phyloP scores from a whole-genome alignment of 2,329 filamentous ascomycete genomes.

The Drechmeria coniospora region DNA sequence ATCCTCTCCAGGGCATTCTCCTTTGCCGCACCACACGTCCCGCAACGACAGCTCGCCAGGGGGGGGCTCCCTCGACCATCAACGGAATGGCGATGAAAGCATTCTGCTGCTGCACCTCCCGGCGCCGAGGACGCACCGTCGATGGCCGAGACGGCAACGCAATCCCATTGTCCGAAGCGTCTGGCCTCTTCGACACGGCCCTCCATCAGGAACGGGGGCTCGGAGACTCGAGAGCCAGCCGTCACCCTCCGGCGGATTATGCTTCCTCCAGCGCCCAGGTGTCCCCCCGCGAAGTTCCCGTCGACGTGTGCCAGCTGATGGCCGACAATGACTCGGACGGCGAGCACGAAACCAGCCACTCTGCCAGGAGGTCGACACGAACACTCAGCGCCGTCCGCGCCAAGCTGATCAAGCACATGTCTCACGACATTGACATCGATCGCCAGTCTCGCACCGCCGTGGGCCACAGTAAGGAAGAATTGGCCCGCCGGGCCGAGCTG shows the following conservation, averaged over 20 bases:
- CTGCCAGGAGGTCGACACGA: constrained; percentile 18
- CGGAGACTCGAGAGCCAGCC: too few species aligned
- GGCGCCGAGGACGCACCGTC: too few species aligned
- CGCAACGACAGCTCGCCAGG: too few species aligned
- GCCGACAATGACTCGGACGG: constrained; percentile 24
- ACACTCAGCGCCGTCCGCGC: constrained; percentile 29
- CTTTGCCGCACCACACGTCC: too few species aligned
- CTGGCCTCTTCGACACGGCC: background rate
- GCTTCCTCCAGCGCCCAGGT: constrained; percentile 1
- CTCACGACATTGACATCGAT: constrained; percentile 25
- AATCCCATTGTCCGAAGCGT: background rate
- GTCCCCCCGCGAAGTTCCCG: constrained; percentile 6
- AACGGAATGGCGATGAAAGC: too few species aligned
- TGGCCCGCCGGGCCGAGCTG: constrained; percentile 39
- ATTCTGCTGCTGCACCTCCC: too few species aligned
- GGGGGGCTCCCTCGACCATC: too few species aligned
- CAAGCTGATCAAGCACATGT: constrained; percentile 29
- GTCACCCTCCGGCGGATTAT: background rate
- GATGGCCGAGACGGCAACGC: too few species aligned
- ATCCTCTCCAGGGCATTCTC: too few species aligned
- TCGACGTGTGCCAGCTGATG: constrained; percentile 17
- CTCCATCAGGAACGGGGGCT: background rate
- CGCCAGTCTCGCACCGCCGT: constrained; percentile 24
- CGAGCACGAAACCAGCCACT: constrained; percentile 15
- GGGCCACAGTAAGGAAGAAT: constrained; percentile 34